Evolutionary conservation across 2,329 filamentous ascomycete species (phyloP).

Genomic region (Trichoderma oligosporum): DNA sequence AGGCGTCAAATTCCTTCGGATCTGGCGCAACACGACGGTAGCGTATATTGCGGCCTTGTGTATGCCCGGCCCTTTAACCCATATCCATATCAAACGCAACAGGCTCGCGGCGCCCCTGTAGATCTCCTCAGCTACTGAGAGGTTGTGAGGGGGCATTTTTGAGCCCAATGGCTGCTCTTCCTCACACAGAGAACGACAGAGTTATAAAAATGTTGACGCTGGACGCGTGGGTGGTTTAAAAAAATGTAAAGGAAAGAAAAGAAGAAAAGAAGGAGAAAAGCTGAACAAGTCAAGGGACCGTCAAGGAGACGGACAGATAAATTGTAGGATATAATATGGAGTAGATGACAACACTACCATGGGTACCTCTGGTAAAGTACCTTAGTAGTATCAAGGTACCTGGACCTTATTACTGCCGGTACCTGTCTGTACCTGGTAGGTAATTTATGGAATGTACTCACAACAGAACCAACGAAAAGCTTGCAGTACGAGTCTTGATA

Average conservation of each 20-base stretch:
- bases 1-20: conserved; percentile 44
- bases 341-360: no score
- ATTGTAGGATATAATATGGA: no score
- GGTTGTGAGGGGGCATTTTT: conserved; percentile 29
- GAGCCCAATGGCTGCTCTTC: conserved; percentile 29
- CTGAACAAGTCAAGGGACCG: no score
- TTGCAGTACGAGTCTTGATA: not conserved
- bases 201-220: not conserved
- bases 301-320: not conserved
- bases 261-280: not conserved
- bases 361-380: no score
- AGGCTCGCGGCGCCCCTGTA: conserved; percentile 25
- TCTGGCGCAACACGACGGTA: conserved; percentile 28
- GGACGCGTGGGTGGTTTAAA: not conserved
- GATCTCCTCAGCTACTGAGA: conserved; percentile 26
- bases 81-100: conserved; percentile 37
- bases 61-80: conserved; percentile 41
- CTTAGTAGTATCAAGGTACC: no score
- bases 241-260: not conserved
- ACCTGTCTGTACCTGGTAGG: no score
- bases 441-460: no score
- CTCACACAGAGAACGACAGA: not conserved
- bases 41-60: conserved; percentile 33
- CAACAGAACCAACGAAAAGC: no score
- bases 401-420: no score